These are phyloP conservation scores for Agaricus sinodeliciosus DNA, from an alignment of 768 basidiomycete species.

Conservation along the genomic window DNA sequence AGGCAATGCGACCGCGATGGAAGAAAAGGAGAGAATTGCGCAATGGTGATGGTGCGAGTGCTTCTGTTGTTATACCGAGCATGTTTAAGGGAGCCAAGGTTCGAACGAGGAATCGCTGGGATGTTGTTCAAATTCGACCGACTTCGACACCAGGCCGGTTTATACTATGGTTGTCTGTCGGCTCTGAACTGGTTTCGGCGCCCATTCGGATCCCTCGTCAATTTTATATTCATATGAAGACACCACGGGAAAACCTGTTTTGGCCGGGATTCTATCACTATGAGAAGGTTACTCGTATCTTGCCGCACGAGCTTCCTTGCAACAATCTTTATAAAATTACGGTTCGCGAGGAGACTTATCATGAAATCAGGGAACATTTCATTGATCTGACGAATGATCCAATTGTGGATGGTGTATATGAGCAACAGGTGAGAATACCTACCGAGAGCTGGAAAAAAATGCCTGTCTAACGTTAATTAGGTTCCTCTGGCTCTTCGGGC, in stretches of 20 bases:
- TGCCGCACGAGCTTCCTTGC: conserved; percentile 76
- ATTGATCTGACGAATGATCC: conserved; percentile 90
- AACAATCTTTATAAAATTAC: conserved; percentile 77
- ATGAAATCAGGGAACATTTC: conserved; percentile 85
- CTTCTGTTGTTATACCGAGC: conserved; percentile 47
- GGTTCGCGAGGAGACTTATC: conserved; percentile 79
- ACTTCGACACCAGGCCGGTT: conserved; percentile 77
- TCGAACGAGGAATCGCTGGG: conserved; percentile 72
- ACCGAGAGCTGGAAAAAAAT: not conserved
- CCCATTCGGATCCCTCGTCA: conserved; percentile 84
- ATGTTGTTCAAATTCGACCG: conserved; percentile 84
- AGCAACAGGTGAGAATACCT: conserved; percentile 63
- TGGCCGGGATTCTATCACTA: conserved; percentile 59
- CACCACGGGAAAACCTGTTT: conserved; percentile 60
- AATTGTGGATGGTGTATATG: conserved; percentile 91
- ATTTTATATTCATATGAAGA: conserved; percentile 89
- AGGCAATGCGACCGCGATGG: conserved; percentile 75
- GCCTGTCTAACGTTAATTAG: conserved; percentile 20
- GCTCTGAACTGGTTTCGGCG: conserved; percentile 70
- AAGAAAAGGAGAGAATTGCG: conserved; percentile 46
- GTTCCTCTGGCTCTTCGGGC: conserved; percentile 80
- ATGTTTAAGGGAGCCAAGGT: conserved; percentile 67
- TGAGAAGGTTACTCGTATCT: conserved; percentile 66
- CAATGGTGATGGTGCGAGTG: conserved; percentile 25
- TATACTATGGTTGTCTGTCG: conserved; percentile 81